Evolutionary conservation across 306 rosid species (phyloP).

Genomic region (Ceratonia siliqua): DNA sequence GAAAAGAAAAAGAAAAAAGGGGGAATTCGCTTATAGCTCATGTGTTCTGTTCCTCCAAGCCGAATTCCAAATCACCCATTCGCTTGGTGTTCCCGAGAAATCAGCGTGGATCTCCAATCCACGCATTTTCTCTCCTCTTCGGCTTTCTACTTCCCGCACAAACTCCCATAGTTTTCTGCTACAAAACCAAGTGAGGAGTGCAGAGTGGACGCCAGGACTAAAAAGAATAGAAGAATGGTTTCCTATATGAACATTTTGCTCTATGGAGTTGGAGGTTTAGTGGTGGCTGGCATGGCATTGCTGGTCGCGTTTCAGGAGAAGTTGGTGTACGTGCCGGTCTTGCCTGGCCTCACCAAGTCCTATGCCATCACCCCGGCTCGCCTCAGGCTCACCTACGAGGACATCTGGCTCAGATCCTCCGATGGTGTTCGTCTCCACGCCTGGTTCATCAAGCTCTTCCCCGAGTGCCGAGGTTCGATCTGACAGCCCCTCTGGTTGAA

Average conservation of each 20-base stretch:
- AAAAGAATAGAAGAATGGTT: conserved; percentile 53
- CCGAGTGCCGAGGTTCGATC: conserved; percentile 76
- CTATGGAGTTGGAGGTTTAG: conserved; percentile 91
- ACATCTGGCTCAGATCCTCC: conserved; percentile 83
- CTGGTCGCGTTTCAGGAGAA: conserved; percentile 92
- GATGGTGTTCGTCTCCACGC: conserved; percentile 96
- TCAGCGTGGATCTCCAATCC: conserved; percentile 8
- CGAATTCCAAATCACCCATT: background rate
- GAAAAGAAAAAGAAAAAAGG: too few species aligned
- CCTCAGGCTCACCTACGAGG: conserved; percentile 79
- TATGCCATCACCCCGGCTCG: conserved; percentile 82
- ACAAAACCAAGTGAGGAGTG: background rate
- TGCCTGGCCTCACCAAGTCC: conserved; percentile 88
- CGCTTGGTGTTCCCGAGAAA: conserved; percentile 30
- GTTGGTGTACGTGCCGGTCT: conserved; percentile 87
- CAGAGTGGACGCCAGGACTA: background rate
- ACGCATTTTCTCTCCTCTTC: background rate
- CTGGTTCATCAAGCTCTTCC: conserved; percentile 97
- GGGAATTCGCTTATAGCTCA: too few species aligned
- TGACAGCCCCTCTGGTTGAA: background rate
- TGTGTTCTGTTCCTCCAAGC: background rate
- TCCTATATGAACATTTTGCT: conserved; percentile 62
- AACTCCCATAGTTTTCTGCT: background rate
- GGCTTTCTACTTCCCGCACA: background rate
- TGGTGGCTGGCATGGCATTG: conserved; percentile 87